Evolutionary conservation across 495 filamentous ascomycete species (phyloP).

Genomic region (Neurospora tetrasperma): DNA sequence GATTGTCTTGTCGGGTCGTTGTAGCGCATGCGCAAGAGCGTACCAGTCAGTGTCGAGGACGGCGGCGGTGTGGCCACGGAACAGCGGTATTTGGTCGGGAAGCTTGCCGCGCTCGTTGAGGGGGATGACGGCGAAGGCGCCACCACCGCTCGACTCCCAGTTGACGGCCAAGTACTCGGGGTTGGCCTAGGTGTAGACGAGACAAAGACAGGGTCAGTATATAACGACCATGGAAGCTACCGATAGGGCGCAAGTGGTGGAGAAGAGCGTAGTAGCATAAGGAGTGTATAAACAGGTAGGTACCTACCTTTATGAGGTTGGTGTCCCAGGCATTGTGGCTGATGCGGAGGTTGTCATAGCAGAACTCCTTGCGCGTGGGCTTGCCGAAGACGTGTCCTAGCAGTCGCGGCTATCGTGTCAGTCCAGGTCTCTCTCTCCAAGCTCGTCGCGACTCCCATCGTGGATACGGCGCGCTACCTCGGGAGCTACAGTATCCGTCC

Average conservation of each 20-base stretch:
- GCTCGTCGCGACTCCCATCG: slow-evolving; percentile 13
- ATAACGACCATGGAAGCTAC: neutral
- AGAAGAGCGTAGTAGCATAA: neutral
- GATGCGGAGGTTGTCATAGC: slow-evolving; percentile 92
- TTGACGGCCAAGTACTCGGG: slow-evolving; percentile 94
- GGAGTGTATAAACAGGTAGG: neutral
- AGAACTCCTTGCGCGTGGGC: slow-evolving; percentile 79
- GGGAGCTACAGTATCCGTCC: neutral
- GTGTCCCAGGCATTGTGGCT: slow-evolving; percentile 98
- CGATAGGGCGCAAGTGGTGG: neutral
- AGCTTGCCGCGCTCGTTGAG: slow-evolving; percentile 77
- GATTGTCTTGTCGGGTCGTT: slow-evolving; percentile 9
- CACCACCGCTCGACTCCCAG: slow-evolving; percentile 95
- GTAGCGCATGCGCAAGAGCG: slow-evolving; percentile 2
- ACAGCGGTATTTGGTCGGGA: slow-evolving; percentile 88
- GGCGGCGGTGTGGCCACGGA: slow-evolving; percentile 88
- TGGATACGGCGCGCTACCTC: slow-evolving; percentile 8
- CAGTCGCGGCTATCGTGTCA: slow-evolving; percentile 17
- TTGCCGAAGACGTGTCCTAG: slow-evolving; percentile 96
- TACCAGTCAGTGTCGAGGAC: slow-evolving; percentile 98
- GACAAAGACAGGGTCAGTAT: slow-evolving; percentile 16
- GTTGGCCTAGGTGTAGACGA: slow-evolving; percentile 53
- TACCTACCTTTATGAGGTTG: slow-evolving; percentile 79
- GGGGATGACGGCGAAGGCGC: slow-evolving; percentile 94
- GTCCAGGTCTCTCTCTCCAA: slow-evolving; percentile 2